Conservation (phyloP, 768 basidiomycete genomes). For the Pisolithus albus region DNA sequence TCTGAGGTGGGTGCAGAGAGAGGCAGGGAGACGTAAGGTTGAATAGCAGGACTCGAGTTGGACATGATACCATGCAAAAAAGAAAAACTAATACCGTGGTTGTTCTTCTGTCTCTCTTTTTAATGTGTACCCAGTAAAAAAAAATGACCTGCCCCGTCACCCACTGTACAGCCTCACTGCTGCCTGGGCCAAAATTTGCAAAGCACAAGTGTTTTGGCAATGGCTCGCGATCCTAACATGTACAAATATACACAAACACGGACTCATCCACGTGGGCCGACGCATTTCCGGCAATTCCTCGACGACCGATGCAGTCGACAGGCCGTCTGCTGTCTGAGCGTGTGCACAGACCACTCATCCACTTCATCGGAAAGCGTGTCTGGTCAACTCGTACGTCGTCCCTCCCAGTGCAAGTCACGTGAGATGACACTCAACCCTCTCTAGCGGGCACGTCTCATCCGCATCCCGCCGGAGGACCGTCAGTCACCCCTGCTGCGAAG, state of each 20-base stretch:
- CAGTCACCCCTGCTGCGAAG: slow-evolving; percentile 1
- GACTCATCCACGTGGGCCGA: neutral
- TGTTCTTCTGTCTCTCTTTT: too few species aligned
- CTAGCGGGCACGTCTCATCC: slow-evolving; percentile 39
- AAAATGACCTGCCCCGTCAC: neutral
- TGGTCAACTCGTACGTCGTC: slow-evolving; percentile 41
- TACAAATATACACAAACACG: slow-evolving; percentile 12
- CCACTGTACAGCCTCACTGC: neutral
- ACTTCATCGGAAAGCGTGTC: slow-evolving; percentile 52
- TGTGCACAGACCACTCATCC: slow-evolving; percentile 54
- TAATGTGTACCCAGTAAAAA: too few species aligned
- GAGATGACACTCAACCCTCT: slow-evolving; percentile 6
- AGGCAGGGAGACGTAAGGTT: neutral
- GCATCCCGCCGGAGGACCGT: slow-evolving; percentile 50
- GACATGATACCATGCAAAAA: neutral
- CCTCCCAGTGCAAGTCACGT: neutral
- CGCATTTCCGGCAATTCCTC: neutral
- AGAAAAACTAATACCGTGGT: too few species aligned
- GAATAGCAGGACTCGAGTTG: neutral
- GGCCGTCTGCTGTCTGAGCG: slow-evolving; percentile 33
- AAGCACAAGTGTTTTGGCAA: slow-evolving; percentile 10
- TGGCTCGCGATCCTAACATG: slow-evolving; percentile 14
- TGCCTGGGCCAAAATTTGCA: neutral
- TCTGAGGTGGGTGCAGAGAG: neutral
- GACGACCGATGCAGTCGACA: slow-evolving; percentile 26